phyloP scores from a whole-genome alignment of 805 yeast genomes.

The Cyberlindnera veronae region DNA sequence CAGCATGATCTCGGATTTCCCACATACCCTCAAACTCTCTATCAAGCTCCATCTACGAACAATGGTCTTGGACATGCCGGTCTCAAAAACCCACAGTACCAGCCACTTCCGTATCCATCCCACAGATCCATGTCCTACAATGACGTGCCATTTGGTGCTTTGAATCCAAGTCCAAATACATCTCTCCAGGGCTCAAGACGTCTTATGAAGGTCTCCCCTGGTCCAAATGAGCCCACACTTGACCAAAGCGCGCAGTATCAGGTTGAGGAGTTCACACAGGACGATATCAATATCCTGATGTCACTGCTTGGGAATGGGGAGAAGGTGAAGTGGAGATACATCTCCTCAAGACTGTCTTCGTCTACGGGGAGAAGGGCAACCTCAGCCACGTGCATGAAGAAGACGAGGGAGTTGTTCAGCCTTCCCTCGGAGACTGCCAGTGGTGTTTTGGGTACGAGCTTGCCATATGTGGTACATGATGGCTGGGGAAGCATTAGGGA shows the following conservation, averaged over 20 bases:
- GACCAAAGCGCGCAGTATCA: slow-evolving; percentile 1
- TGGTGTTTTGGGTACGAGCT: slow-evolving; percentile 42
- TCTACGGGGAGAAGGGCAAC: slow-evolving; percentile 32
- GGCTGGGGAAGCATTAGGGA: slow-evolving; percentile 44
- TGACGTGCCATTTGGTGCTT: not conserved
- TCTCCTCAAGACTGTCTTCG: slow-evolving; percentile 43
- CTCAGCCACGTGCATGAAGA: slow-evolving; percentile 51
- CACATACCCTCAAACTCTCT: no score
- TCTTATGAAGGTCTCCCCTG: no score
- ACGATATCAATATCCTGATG: slow-evolving; percentile 44
- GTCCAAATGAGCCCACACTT: not conserved
- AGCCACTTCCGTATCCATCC: not conserved
- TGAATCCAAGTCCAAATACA: not conserved
- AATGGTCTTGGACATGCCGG: no score
- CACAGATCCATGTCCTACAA: not conserved
- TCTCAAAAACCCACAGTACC: not conserved
- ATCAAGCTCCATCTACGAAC: no score
- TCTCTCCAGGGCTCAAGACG: not conserved
- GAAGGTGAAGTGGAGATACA: slow-evolving; percentile 56
- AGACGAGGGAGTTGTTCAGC: slow-evolving; percentile 52
- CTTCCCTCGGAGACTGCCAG: slow-evolving; percentile 45
- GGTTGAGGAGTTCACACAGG: slow-evolving; percentile 28
- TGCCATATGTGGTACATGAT: slow-evolving; percentile 48
- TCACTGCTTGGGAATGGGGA: slow-evolving; percentile 50
- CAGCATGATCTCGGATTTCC: no score